Conservation (phyloP, 140 eudicot genomes). For the Erigeron philadelphicus region DNA sequence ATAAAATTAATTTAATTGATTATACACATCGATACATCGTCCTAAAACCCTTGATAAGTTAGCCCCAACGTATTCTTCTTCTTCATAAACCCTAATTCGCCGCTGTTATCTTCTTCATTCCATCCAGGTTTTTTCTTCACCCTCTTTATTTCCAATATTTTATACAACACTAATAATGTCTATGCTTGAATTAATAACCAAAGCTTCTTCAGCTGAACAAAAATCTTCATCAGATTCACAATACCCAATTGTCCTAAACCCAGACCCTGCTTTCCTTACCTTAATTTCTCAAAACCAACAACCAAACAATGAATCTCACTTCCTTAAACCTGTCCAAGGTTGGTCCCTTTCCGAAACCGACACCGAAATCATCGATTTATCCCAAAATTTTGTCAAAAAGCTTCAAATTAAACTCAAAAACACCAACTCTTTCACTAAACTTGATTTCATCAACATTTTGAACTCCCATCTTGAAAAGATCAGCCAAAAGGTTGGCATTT, state of each 20-base stretch:
- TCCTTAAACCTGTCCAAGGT: constrained; percentile 39
- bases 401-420: constrained; percentile 46
- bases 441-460: constrained; percentile 33
- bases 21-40: too few species aligned
- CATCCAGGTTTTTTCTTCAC: neutral
- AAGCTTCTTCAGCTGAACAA: constrained; percentile 31
- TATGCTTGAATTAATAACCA: constrained; percentile 54
- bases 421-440: constrained; percentile 32
- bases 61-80: neutral
- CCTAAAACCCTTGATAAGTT: too few species aligned
- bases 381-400: constrained; percentile 32
- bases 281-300: constrained; percentile 21
- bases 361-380: constrained; percentile 29
- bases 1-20: too few species aligned
- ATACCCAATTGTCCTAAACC: constrained; percentile 49
- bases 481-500: constrained; percentile 33
- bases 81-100: neutral
- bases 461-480: constrained; percentile 33
- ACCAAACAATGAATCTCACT: constrained; percentile 29
- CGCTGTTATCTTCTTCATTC: neutral
- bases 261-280: constrained; percentile 40
- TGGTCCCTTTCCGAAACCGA: constrained; percentile 52
- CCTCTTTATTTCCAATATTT: too few species aligned
- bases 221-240: constrained; percentile 25
- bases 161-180: constrained; percentile 34